A percentile compares a stretch with the other conserved stretches of the same genome.
Conservation (phyloP, 345 rosid species). For the Abelmoschus esculentus region DNA sequence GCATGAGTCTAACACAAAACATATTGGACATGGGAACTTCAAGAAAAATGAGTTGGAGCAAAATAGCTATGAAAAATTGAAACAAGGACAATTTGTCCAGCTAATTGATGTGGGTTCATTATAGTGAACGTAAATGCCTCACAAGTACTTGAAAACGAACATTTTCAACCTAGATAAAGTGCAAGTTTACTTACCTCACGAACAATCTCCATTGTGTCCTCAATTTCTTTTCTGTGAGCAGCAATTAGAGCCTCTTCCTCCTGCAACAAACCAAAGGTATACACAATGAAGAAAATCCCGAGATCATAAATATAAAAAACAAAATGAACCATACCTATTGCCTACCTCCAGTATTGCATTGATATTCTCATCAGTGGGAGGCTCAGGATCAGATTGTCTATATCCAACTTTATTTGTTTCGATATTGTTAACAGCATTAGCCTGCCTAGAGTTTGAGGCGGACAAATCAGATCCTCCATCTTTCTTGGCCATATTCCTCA, state of each 20-base stretch:
- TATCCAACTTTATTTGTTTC: conserved; percentile 34
- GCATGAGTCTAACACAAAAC: background rate
- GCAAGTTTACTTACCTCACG: conserved; percentile 62
- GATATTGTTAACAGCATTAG: conserved; percentile 27
- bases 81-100: background rate
- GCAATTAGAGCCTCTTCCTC: conserved; percentile 93
- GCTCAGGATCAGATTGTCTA: conserved; percentile 43
- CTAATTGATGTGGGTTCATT: background rate
- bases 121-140: background rate
- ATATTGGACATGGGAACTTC: background rate
- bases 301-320: background rate
- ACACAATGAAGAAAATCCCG: conserved; percentile 2
- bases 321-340: conserved; percentile 6
- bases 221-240: conserved; percentile 95
- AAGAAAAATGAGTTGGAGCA: background rate
- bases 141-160: background rate
- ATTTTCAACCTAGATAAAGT: background rate
- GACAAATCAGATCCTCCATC: conserved; percentile 47
- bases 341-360: conserved; percentile 84
- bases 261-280: conserved; percentile 27
- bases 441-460: conserved; percentile 37
- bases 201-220: conserved; percentile 96
- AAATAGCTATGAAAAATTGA: background rate
- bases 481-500: conserved; percentile 43
- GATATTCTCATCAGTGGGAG: conserved; percentile 55